These are phyloP conservation scores for Boletellus deceptivus DNA, from an alignment of 1,284 basidiomycete species.

Conservation along the genomic window DNA sequence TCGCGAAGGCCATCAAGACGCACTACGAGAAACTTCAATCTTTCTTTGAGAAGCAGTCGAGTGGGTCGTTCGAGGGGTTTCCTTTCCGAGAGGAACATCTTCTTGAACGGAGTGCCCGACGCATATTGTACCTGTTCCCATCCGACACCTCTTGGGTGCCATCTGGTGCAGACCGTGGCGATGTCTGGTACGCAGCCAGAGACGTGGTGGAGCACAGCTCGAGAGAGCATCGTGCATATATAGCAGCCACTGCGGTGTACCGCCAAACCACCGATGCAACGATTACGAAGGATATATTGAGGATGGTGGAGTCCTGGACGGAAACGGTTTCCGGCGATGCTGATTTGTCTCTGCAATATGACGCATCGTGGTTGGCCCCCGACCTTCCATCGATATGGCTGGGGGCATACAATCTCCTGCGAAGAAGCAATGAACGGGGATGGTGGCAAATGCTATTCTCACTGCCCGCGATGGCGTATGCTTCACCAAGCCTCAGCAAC, in stretches of 20 bases:
- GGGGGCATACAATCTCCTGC: conserved; percentile 31
- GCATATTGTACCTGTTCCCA: neutral
- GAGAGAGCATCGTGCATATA: no score
- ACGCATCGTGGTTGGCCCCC: conserved; percentile 16
- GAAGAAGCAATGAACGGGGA: conserved; percentile 4
- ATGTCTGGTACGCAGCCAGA: neutral
- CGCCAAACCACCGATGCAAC: no score
- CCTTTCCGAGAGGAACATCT: neutral
- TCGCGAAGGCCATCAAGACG: neutral
- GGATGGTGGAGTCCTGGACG: conserved; percentile 5
- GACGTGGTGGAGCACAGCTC: neutral
- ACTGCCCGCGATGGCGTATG: conserved; percentile 32
- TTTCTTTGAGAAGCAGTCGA: neutral
- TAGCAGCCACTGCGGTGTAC: no score
- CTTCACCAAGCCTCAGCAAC: conserved; percentile 3
- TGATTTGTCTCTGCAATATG: conserved; percentile 10
- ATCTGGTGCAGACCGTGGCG: neutral
- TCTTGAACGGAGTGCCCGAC: neutral
- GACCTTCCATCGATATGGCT: conserved; percentile 27
- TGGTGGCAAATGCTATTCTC: conserved; percentile 30
- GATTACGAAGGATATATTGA: neutral
- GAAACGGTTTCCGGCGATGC: neutral
- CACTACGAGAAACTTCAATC: neutral
- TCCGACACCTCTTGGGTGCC: neutral
- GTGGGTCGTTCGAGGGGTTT: neutral